Conservation (phyloP, 768 basidiomycete genomes). For the Termitomyces sp. region DNA sequence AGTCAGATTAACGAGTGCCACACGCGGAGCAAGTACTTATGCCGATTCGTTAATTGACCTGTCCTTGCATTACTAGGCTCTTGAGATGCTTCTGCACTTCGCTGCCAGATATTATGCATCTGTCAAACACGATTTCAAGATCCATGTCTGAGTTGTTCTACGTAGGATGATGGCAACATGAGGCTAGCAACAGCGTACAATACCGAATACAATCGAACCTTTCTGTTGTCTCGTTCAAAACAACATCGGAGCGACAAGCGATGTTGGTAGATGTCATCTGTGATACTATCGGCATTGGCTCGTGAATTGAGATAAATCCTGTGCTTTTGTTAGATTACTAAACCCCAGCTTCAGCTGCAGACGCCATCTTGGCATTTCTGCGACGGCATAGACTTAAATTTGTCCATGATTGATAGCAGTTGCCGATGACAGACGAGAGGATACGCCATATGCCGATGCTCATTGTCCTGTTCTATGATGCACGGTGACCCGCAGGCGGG, state of each 20-base stretch:
- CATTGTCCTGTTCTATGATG: no score
- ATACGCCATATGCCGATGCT: not conserved
- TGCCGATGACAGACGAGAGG: not conserved
- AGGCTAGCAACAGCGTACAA: no score
- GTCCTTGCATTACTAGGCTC: not conserved
- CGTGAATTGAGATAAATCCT: not conserved
- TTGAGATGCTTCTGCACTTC: not conserved
- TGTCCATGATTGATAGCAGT: not conserved
- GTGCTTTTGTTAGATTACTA: not conserved
- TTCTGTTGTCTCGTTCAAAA: not conserved
- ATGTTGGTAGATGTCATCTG: not conserved
- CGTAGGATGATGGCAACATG: no score
- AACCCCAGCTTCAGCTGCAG: not conserved
- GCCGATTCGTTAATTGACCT: not conserved
- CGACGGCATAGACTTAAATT: not conserved
- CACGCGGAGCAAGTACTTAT: no score
- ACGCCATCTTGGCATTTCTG: no score
- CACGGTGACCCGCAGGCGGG: no score
- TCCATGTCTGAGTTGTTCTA: not conserved
- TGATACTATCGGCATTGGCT: not conserved
- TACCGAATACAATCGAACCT: not conserved
- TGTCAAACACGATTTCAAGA: not conserved
- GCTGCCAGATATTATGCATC: not conserved
- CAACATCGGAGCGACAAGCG: not conserved
- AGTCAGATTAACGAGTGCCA: no score